phyloP scores from a whole-genome alignment of 805 yeast species.

The Blastobotrys americana region DNA sequence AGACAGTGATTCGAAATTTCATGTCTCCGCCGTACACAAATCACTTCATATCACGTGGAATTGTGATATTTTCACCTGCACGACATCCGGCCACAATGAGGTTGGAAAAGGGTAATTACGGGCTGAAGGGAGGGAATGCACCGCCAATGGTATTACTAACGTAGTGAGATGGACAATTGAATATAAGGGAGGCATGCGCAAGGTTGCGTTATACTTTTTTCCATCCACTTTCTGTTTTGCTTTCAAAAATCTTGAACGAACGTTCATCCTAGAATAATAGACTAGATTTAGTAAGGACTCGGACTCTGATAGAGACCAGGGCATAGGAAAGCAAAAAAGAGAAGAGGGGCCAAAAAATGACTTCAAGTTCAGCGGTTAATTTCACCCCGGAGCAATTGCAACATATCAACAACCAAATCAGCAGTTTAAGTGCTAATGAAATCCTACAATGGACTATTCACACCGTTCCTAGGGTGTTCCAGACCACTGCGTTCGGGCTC shows the following conservation, averaged over 20 bases:
- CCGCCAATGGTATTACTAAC: too few relatives aligned
- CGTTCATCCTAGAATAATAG: neutral
- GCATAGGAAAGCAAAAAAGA: neutral
- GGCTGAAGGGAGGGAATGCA: too few relatives aligned
- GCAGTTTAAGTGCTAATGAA: constrained; percentile 56
- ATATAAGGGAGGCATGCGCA: neutral
- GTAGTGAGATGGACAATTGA: neutral
- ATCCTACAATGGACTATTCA: constrained; percentile 73
- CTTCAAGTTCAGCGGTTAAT: constrained; percentile 12
- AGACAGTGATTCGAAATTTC: too few relatives aligned
- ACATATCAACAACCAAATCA: constrained; percentile 58
- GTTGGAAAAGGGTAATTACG: too few relatives aligned
- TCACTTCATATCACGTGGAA: neutral
- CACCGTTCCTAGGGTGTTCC: constrained; percentile 78
- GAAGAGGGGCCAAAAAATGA: constrained; percentile 4
- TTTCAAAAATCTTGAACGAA: too few relatives aligned
- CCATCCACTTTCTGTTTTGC: too few relatives aligned
- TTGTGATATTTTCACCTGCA: neutral
- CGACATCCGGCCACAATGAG: too few relatives aligned
- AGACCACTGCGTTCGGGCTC: constrained; percentile 92
- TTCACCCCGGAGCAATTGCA: constrained; percentile 50
- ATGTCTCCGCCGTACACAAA: too few relatives aligned
- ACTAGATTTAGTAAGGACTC: neutral
- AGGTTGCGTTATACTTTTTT: neutral
- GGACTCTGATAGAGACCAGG: neutral